Evolutionary conservation across 345 rosid genomes (phyloP), one percentile per base, ranked within the genome.

Genomic region (Populus davidiana): DNA sequence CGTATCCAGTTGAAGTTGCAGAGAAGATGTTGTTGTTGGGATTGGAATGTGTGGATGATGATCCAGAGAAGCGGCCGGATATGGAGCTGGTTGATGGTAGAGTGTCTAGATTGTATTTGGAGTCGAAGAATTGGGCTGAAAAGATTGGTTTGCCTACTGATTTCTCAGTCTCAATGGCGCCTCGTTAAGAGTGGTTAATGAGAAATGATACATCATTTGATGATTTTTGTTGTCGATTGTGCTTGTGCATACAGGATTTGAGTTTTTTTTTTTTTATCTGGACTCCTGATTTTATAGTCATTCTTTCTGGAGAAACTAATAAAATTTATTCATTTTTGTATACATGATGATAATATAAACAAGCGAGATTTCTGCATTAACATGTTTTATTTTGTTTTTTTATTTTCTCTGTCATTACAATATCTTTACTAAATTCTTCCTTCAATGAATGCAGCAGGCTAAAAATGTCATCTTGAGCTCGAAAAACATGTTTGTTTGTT

Each of bases 101-200:
- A 43, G 79, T 82, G 73, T 82, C 84, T 6, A 78, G 75, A 66
- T 64, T 78, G 79, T 82, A 78, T 64, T 70, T 82, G 76, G 81
- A 82, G 21, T 82, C 84, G 1, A 78, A 68, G 75, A 78, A 74
- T 54, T 82, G 81, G 81, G 79, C 84, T 41, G 81, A 78, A 18
- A 78, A 50, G 38, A 38, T 82, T 25, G 76, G 75, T 23, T 3
- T 82, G 81, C 84, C 84, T 1, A 78, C 50, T 39, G 84, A 82
- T 54, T 78, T 82, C 81, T 82, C 84, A 29, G 81, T 75, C 59
- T 78, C 84, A 5, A 17, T 82, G 75, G 84, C 78, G 2, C 84
- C 84, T 54, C 25, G 84, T 18, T 82, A 73, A 82, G 27, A 16
- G 12, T 54, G n/a, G 5, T 13, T 1, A 38, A 27, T 20, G 64